Evolutionary conservation across 306 rosid species (phyloP), one percentile per base, ranked within the genome.

Genomic region (Clitoria ternatea): DNA sequence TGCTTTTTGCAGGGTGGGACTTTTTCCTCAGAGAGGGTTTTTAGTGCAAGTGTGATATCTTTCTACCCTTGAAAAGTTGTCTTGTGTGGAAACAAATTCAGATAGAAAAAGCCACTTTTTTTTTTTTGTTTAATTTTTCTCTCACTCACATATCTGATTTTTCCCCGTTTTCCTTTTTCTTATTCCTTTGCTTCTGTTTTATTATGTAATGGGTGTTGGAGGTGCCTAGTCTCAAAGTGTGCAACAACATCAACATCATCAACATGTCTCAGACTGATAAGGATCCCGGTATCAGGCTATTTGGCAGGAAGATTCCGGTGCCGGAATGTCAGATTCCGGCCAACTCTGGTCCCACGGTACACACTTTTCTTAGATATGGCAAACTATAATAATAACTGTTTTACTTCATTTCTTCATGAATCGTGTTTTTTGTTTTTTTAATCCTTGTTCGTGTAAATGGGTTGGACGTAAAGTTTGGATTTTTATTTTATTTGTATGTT

Each of bases 301-400:
- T 87, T 57, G 96, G 96, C 13, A 70, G 82, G 56, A 84, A 80
- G 64, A 87, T 90, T 80, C 85, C 89, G 26, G 23, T 84, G 67
- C 79, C 86, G 62, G 83, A 77, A 72, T 78, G 72, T 61, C 87
- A 66, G 81, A 80, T 82, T 84, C 81, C 84, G 55, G 56, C 67
- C 63, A 82, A 57, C 70, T 69, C 82, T 50, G 19, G 59, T 66
- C 10, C 74, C 76, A 77, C 7, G 87, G 86, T 84, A 81, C 74
- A 23, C 30, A 18, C 29, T 42, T 27, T 0, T 40, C 12, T 1
- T 62, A 2, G 2, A 19, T 44, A 59, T 30, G 24, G 23, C 1
- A 12, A 5, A 19, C 23, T 15, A 10, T 44, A 54, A 33, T 17
- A 23, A 10, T 44, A 54, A 33, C 39, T 35, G 9, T 56, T 39